Conservation (phyloP, 345 rosid genomes). For the Hibiscus trionum region DNA sequence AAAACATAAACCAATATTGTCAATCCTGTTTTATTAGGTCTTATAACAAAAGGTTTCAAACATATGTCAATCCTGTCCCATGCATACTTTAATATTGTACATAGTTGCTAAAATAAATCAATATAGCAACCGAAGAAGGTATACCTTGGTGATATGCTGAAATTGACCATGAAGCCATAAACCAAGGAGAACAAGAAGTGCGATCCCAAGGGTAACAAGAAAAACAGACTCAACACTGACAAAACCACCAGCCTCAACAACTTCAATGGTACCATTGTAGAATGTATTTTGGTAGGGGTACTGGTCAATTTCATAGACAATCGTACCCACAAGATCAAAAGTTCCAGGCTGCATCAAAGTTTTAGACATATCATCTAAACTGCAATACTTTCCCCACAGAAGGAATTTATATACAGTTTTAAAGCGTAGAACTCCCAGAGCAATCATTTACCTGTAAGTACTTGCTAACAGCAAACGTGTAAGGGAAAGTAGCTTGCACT, state of each 20-base stretch:
- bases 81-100: not conserved
- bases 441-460: constrained; percentile 56
- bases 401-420: not conserved
- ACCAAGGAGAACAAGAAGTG: constrained; percentile 49
- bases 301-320: constrained; percentile 71
- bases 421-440: not conserved
- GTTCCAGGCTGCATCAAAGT: constrained; percentile 55
- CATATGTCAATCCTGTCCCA: not conserved
- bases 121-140: not conserved
- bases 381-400: not conserved
- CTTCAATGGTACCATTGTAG: constrained; percentile 90
- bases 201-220: constrained; percentile 64
- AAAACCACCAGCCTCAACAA: constrained; percentile 70
- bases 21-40: not conserved
- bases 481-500: constrained; percentile 79
- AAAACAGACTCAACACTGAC: constrained; percentile 80
- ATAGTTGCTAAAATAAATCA: not conserved
- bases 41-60: not conserved
- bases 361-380: not conserved
- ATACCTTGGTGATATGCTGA: constrained; percentile 72
- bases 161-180: constrained; percentile 67
- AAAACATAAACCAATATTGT: not conserved
- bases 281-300: constrained; percentile 64
- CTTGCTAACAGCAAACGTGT: constrained; percentile 74
- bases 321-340: constrained; percentile 84